Evolutionary conservation across 2,329 filamentous ascomycete species (phyloP).

Genomic region (Colletotrichum endophyticum): DNA sequence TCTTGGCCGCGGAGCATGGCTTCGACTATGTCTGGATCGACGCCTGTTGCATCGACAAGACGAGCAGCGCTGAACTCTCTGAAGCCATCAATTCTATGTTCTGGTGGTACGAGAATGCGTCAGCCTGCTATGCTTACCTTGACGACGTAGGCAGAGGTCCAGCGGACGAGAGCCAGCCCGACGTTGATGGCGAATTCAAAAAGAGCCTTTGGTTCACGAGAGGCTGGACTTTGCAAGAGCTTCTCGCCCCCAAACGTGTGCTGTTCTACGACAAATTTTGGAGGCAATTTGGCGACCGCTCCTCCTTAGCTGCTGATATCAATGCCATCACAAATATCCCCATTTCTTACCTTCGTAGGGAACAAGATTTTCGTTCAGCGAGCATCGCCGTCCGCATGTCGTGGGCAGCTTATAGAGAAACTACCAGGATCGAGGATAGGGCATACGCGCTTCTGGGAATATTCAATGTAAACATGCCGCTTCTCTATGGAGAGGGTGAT

Average conservation of each 20-base stretch:
- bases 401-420: constrained; percentile 30
- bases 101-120: constrained; percentile 14
- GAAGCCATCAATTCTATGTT: constrained; percentile 22
- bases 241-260: constrained; percentile 25
- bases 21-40: constrained; percentile 18
- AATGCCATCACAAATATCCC: constrained; percentile 27
- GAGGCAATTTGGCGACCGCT: constrained; percentile 6
- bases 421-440: constrained; percentile 26
- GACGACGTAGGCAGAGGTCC: not conserved
- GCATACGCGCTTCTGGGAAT: constrained; percentile 33
- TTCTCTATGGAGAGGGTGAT: constrained; percentile 32
- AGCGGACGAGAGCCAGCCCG: not conserved
- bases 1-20: constrained; percentile 3
- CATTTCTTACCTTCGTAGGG: not conserved
- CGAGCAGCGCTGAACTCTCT: constrained; percentile 10
- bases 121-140: constrained; percentile 17
- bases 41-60: constrained; percentile 23
- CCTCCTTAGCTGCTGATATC: constrained; percentile 26
- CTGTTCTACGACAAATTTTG: constrained; percentile 25
- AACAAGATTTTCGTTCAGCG: not conserved
- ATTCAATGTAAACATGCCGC: constrained; percentile 30
- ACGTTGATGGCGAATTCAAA: not conserved
- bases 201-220: constrained; percentile 25
- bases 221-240: constrained; percentile 30
- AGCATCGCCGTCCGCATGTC: constrained; percentile 27